Evolutionary conservation across 2,329 filamentous ascomycete genomes (phyloP), one percentile per base, ranked within the genome.

Genomic region (Fusarium nurragi): DNA sequence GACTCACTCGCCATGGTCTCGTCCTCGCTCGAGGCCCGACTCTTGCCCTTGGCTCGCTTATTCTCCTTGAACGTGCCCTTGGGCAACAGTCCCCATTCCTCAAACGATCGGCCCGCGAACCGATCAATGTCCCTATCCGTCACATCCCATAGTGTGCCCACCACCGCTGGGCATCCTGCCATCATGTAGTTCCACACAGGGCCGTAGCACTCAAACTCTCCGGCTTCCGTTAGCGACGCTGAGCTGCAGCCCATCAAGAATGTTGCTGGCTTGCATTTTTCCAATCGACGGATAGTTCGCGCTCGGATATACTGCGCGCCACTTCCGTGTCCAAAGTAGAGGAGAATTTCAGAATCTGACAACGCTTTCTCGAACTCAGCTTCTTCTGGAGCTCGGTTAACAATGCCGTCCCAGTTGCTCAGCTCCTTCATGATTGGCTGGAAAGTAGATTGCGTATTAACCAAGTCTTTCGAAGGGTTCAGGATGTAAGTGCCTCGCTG

Each of bases 81-180:
- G 2, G 77, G 73, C 50, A 91, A 80, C 8, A 99, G 76, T 0
- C 95, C 95, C 95, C 95, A 99, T 70, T 90, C 85, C 74, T 95
- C 91, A 75, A 97, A 91, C 4, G 91, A 82, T 23, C 85, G 83
- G 30, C 90, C 88, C 0, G 94, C 91, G 76, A 97, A 97, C 18
- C 94, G 90, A 79, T 99, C 96, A 75, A 97, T 97, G 76, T 99
- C 95, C 72, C 92, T 92, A 76, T 99, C 95, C 11, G 95, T 99
- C 46, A 99, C 95, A 77, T 99, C 95, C 95, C 95, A 99, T 34
- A 99, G 82, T 16, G 94, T 97, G 41, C 93, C 95, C 3, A 98
- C 88, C 11, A 98, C 87, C 0, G 94, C 93, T 5, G 93, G 93
- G 69, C 86, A 88, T 2, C 93, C 94, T 0, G 93, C 94, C 68